Conservation (phyloP, 345 rosid genomes). For the Hibiscus tridactylites region DNA sequence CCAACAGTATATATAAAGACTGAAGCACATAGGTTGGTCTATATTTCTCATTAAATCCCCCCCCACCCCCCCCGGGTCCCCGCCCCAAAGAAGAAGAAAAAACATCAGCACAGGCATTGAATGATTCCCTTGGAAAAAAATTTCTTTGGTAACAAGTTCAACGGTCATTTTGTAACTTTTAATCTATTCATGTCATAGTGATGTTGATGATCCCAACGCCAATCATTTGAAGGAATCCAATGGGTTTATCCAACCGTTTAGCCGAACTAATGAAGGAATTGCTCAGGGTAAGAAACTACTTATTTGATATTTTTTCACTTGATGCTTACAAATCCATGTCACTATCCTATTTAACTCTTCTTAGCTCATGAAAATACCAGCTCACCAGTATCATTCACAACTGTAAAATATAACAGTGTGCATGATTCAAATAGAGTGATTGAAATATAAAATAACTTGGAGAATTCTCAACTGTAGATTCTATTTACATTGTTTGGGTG, state of each 20-base stretch:
- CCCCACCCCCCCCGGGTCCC: too few species aligned
- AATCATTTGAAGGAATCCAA: conserved; percentile 4
- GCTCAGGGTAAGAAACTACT: conserved; percentile 21
- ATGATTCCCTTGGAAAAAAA: neutral
- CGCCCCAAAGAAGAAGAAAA: too few species aligned
- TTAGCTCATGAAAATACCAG: neutral
- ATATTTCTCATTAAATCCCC: neutral
- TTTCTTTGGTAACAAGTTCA: neutral
- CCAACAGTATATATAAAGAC: conserved; percentile 16
- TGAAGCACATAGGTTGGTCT: conserved; percentile 20
- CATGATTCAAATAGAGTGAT: neutral
- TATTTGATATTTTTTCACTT: too few species aligned
- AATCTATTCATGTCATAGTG: conserved; percentile 14
- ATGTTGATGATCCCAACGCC: conserved; percentile 11
- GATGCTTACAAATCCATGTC: too few species aligned
- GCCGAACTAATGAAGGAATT: conserved; percentile 10
- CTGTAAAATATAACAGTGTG: neutral
- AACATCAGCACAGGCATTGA: neutral
- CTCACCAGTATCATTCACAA: neutral
- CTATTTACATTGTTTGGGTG: neutral
- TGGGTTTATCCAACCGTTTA: conserved; percentile 10
- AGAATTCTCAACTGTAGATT: neutral
- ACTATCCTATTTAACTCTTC: neutral
- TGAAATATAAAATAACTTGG: neutral
- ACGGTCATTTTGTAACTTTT: neutral